Evolutionary conservation across 108 stramenopile genomes (phyloP).

Genomic region (Cylindrotheca closterium): DNA sequence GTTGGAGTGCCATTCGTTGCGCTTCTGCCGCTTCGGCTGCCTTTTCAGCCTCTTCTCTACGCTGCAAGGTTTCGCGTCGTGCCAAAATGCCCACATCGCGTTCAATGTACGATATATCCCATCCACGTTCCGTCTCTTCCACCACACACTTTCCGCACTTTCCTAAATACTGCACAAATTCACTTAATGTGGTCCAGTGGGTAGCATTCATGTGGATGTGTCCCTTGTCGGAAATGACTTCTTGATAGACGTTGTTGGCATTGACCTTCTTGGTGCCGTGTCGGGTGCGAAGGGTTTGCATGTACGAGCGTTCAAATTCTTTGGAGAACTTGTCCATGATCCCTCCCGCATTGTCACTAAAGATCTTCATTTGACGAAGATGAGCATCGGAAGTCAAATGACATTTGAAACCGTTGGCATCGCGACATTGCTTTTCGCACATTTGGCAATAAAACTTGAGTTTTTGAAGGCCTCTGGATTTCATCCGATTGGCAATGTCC

Average conservation of each 20-base stretch:
- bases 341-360: slow-evolving; percentile 64
- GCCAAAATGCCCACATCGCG: slow-evolving; percentile 71
- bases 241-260: slow-evolving; percentile 98
- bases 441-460: slow-evolving; percentile 98
- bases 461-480: slow-evolving; percentile 95
- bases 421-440: slow-evolving; percentile 98
- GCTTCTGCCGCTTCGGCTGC: slow-evolving; percentile 36
- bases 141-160: slow-evolving; percentile 88
- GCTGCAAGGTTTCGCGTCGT: slow-evolving; percentile 44
- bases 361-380: slow-evolving; percentile 95
- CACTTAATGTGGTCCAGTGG: slow-evolving; percentile 90
- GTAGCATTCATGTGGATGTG: slow-evolving; percentile 99
- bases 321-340: slow-evolving; percentile 74
- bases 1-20: slow-evolving; percentile 58
- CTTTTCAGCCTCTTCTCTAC: slow-evolving; percentile 57
- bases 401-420: slow-evolving; percentile 98
- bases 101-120: slow-evolving; percentile 96
- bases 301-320: slow-evolving; percentile 87
- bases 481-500: slow-evolving; percentile 91
- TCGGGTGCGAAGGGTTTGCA: slow-evolving; percentile 84
- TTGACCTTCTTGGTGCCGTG: slow-evolving; percentile 92
- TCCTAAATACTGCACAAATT: slow-evolving; percentile 97
- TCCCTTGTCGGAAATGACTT: slow-evolving; percentile 94
- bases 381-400: slow-evolving; percentile 95
- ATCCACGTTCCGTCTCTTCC: slow-evolving; percentile 97